Conservation (phyloP, 371 early-diverging fungal genomes). For the Syncephalis fuscata region DNA sequence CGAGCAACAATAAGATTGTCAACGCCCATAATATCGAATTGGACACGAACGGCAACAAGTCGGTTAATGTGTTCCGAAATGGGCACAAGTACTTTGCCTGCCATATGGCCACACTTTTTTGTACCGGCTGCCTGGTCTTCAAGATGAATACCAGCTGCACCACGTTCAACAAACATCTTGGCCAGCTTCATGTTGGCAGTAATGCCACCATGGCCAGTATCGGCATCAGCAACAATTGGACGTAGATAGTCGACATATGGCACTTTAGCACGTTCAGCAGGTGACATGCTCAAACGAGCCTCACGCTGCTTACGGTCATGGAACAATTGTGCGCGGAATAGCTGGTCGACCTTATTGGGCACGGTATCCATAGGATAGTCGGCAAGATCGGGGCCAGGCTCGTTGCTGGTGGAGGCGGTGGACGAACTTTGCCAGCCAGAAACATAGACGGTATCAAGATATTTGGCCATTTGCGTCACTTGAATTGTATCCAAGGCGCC, state of each 20-base stretch:
- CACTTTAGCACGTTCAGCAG: conserved; percentile 46
- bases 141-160: conserved; percentile 80
- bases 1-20: conserved; percentile 90
- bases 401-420: conserved; percentile 91
- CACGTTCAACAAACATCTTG: conserved; percentile 88
- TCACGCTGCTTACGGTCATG: conserved; percentile 96
- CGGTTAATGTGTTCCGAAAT: conserved; percentile 95
- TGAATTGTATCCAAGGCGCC: conserved; percentile 90
- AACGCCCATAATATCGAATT: conserved; percentile 93
- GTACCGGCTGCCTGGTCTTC: conserved; percentile 93
- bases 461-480: conserved; percentile 94
- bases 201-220: conserved; percentile 92
- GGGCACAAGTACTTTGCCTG: conserved; percentile 96
- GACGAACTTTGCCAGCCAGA: conserved; percentile 98
- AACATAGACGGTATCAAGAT: conserved; percentile 94
- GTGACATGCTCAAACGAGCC: conserved; percentile 53
- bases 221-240: conserved; percentile 96
- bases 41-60: conserved; percentile 80
- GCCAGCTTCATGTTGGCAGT: conserved; percentile 84
- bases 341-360: conserved; percentile 97
- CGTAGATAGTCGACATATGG: conserved; percentile 81
- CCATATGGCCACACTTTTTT: conserved; percentile 99
- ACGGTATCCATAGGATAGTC: conserved; percentile 98
- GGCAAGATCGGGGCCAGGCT: conserved; percentile 97
- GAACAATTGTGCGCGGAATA: conserved; percentile 94